phyloP scores from a whole-genome alignment of 805 yeast species.

The Wickerhamomyces tratensis region DNA sequence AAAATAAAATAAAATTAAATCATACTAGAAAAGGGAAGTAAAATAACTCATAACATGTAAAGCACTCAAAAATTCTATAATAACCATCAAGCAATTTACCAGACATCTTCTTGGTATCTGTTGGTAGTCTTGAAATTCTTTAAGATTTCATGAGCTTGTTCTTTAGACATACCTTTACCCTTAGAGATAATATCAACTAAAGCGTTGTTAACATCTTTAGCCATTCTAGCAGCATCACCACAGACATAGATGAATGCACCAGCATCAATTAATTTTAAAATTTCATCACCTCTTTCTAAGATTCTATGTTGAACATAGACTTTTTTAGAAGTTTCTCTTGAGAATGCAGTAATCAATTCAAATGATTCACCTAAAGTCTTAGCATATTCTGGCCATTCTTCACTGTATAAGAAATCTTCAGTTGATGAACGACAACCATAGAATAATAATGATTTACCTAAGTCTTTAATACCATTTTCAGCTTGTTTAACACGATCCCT shows the following conservation, averaged over 20 bases:
- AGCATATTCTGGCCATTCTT: conserved; percentile 80
- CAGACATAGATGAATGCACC: conserved; percentile 93
- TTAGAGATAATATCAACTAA: conserved; percentile 52
- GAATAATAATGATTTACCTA: conserved; percentile 72
- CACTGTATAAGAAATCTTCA: conserved; percentile 78
- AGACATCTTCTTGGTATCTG: conserved; percentile 94
- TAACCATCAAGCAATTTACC: conserved; percentile 38
- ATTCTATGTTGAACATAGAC: conserved; percentile 84
- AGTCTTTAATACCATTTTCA: conserved; percentile 33
- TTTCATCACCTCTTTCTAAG: conserved; percentile 34
- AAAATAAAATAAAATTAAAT: too few relatives aligned
- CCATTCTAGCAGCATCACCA: conserved; percentile 96
- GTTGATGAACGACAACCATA: conserved; percentile 77
- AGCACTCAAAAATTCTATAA: too few relatives aligned
- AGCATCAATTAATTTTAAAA: conserved; percentile 36
- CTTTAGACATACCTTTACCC: conserved; percentile 53
- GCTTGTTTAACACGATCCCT: conserved; percentile 69
- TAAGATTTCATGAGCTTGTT: conserved; percentile 66
- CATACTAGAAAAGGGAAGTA: too few relatives aligned
- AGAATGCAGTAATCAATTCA: conserved; percentile 75
- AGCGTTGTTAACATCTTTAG: conserved; percentile 79
- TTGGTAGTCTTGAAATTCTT: conserved; percentile 76
- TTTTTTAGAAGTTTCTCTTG: conserved; percentile 57
- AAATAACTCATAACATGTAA: too few relatives aligned
- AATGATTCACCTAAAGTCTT: conserved; percentile 45